Evolutionary conservation across 371 early-diverging fungal genomes (phyloP), one percentile per base, ranked within the genome.

Genomic region (Apophysomyces trapeziformis): DNA sequence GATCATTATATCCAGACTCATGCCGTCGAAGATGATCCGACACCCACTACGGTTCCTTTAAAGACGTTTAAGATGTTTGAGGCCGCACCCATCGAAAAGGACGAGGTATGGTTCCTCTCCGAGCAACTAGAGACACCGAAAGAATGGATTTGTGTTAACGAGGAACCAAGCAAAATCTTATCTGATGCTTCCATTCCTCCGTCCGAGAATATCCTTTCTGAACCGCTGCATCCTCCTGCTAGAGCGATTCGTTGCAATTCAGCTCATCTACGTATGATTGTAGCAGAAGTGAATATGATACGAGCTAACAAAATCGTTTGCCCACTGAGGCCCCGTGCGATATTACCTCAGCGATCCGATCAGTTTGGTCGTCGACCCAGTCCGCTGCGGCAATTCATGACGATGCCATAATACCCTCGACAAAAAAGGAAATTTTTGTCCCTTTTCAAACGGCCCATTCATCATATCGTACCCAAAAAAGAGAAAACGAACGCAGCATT

Each of bases 211-310:
- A 36, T 18, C 32, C 13, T 54, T 1, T 38, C 56, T 13, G 63
- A 56, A 38, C 43, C 54, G 26, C 18, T 61, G n/a, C 70, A 69
- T 59, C 66, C 73, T 39, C 74, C 72, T 14, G 44, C 41, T 1
- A 76, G 81, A 5, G 77, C 73, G 41, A 63, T 74, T 4, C 79
- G 84, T 4, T 73, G 76, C 60, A 85, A 85, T 58, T 39, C 77
- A 6, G 81, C 70, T 46, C 81, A 85, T 61, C 54, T 82, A 38
- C 74, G 85, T 16, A 85, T 85, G 78, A 78, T 85, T 68, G 80
- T 79, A 4, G 77, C 81, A n/a, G 85, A 85, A 45, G 46, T 82
- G 50, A 73, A 78, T 18, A 85, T 85, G 85, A 82, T 85, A 69
- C 81, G 83, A 32, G 65, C 81, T 18, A 77, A 77, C 60, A 85